These are phyloP conservation scores for Pistacia vera DNA, from an alignment of 345 rosid species.

Conservation along the genomic window DNA sequence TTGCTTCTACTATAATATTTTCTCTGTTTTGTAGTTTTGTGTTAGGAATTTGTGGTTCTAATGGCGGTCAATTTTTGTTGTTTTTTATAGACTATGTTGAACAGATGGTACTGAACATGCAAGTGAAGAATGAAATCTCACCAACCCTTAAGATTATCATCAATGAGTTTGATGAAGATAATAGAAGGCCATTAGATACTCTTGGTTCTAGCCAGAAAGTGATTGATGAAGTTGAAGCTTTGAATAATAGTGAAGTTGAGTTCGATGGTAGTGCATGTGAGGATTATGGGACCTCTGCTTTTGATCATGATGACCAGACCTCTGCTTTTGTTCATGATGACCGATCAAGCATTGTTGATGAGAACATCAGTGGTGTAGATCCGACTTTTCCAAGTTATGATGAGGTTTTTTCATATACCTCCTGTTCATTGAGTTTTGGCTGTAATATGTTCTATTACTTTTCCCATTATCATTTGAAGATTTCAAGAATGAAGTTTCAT, in stretches of 20 bases:
- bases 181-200: conserved; percentile 57
- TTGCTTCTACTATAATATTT: conserved; percentile 13
- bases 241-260: conserved; percentile 40
- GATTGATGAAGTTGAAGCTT: conserved; percentile 38
- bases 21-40: neutral
- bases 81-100: conserved; percentile 61
- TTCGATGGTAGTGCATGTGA: conserved; percentile 55
- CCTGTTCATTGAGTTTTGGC: conserved; percentile 6
- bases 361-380: conserved; percentile 44
- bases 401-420: conserved; percentile 49
- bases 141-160: conserved; percentile 69
- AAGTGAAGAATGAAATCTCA: conserved; percentile 67
- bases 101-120: conserved; percentile 67
- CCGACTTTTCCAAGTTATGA: conserved; percentile 50
- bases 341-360: conserved; percentile 49
- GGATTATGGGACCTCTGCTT: conserved; percentile 46
- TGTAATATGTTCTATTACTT: neutral
- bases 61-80: conserved; percentile 12
- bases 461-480: conserved; percentile 14
- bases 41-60: conserved; percentile 4
- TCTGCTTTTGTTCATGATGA: conserved; percentile 55
- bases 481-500: conserved; percentile 5
- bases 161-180: conserved; percentile 71
- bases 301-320: conserved; percentile 54
- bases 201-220: conserved; percentile 48